Base-by-base conservation (phyloP, 192 early-diverging fungal genomes). In the Pilaira anomala region DNA sequence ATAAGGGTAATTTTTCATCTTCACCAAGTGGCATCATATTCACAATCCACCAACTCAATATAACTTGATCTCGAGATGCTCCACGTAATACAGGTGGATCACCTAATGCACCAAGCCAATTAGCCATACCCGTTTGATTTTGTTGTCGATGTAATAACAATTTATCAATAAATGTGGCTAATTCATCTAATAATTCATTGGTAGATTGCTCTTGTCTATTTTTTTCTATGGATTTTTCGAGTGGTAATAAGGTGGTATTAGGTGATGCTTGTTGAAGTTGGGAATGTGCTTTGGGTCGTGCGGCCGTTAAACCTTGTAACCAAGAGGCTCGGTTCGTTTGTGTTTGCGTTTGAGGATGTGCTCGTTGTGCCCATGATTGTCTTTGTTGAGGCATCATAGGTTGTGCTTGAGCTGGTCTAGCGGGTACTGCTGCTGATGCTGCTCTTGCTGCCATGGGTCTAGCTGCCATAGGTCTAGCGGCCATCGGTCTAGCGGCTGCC, bases 31-130 rank as follows among this genome's bases (percentile, higher is more conserved):
- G 81, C 22, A 85, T 52, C 41, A 83, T 73, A 3, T 78, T 72
- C 26, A 76, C 78, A 0, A 81, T 56, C 81, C 83, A 85, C 63
- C 73, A 85, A 7, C 70, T 75, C 3, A 69, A 18, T 3, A 65
- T 41, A 18, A 65, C 52, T 7, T 52, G 39, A 24, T 65, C 63
- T 24, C 63, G 51, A 0, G 33, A 11, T 13, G 63, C 41, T 16
- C 63, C 63, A 33, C 41, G 21, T 11, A 30, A 30, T 3, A 36
- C 44, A 73, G 69, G 59, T 69, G 75, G 30, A 65, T 69, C 19
- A 57, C 62, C 76, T 57, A 71, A 1, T 60, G 77, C 33, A 65
- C 59, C 3, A 50, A 64, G 7, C 71, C 66, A 33, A 56, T 68
- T 49, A 58, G 68, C 30, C 33, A 65, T 40, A 7, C 53, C 21